These are phyloP conservation scores for Camptophora hylomeconis DNA, from an alignment of 2,329 filamentous ascomycete genomes.

Conservation along the genomic window DNA sequence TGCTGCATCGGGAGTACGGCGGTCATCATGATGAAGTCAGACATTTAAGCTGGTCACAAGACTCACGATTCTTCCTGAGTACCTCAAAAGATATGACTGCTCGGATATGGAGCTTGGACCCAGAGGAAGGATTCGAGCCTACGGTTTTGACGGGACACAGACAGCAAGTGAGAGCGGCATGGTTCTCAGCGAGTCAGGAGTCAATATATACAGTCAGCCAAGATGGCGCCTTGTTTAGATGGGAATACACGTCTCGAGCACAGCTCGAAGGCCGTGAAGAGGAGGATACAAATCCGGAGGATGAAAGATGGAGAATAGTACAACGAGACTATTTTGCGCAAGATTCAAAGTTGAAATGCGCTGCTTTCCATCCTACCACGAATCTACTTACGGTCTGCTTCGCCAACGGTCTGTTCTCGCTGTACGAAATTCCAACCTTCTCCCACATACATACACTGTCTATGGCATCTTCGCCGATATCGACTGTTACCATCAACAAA, in stretches of 20 bases:
- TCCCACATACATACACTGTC: constrained; percentile 82
- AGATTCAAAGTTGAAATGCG: constrained; percentile 73
- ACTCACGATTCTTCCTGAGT: constrained; percentile 89
- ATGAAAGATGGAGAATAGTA: constrained; percentile 79
- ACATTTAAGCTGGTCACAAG: constrained; percentile 86
- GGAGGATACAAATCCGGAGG: constrained; percentile 47
- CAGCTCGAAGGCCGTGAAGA: constrained; percentile 44
- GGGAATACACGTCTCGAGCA: constrained; percentile 63
- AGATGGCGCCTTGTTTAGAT: constrained; percentile 90
- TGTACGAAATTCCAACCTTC: constrained; percentile 94
- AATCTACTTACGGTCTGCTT: constrained; percentile 95
- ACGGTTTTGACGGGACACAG: constrained; percentile 85
- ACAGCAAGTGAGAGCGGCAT: constrained; percentile 84
- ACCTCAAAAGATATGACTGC: constrained; percentile 85
- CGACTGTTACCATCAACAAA: constrained; percentile 86
- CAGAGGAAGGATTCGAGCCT: constrained; percentile 75
- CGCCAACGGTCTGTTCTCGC: constrained; percentile 81
- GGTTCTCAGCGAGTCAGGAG: constrained; percentile 91
- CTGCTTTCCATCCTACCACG: constrained; percentile 73
- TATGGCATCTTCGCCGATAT: constrained; percentile 94
- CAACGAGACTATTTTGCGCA: constrained; percentile 91
- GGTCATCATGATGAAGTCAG: constrained; percentile 81
- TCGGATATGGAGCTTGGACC: constrained; percentile 84
- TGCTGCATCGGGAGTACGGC: constrained; percentile 71
- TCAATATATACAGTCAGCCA: constrained; percentile 93